Conservation (phyloP, 1,284 basidiomycete species). For the Lentinus polychrous region DNA sequence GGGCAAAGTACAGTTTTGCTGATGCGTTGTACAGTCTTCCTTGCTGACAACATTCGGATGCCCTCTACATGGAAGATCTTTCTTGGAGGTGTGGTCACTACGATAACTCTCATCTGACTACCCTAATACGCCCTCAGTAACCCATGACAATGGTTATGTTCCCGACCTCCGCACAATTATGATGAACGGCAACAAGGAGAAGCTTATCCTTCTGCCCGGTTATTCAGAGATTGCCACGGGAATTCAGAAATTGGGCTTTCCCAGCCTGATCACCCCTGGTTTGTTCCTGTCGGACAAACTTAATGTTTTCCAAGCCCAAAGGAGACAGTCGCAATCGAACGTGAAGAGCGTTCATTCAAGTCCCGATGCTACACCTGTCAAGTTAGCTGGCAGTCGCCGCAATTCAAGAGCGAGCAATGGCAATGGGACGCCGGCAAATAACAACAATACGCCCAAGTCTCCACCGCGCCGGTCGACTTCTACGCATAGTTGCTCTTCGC, state of each 20-base stretch:
- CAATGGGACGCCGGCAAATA: no score
- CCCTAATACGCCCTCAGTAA: conserved; percentile 32
- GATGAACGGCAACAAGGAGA: conserved; percentile 55
- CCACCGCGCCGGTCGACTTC: no score
- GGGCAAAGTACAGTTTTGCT: background rate
- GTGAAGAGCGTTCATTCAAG: background rate
- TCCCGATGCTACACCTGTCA: background rate
- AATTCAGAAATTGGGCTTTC: conserved; percentile 48
- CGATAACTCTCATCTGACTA: background rate
- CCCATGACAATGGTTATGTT: conserved; percentile 70
- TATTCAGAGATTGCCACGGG: conserved; percentile 54
- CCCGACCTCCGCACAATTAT: conserved; percentile 54
- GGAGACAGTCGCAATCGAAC: no score
- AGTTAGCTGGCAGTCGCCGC: no score
- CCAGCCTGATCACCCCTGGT: conserved; percentile 47
- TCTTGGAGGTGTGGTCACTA: conserved; percentile 42
- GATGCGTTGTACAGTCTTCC: conserved; percentile 31
- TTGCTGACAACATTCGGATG: conserved; percentile 53
- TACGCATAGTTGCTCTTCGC: no score
- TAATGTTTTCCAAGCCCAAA: background rate
- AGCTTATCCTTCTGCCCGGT: conserved; percentile 59
- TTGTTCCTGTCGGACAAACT: conserved; percentile 57
- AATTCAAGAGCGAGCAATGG: no score
- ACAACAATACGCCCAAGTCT: no score
- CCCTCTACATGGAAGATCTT: conserved; percentile 56